Evolutionary conservation across 768 basidiomycete species (phyloP), one percentile per base, ranked within the genome.

Genomic region (Auricularia sp.): DNA sequence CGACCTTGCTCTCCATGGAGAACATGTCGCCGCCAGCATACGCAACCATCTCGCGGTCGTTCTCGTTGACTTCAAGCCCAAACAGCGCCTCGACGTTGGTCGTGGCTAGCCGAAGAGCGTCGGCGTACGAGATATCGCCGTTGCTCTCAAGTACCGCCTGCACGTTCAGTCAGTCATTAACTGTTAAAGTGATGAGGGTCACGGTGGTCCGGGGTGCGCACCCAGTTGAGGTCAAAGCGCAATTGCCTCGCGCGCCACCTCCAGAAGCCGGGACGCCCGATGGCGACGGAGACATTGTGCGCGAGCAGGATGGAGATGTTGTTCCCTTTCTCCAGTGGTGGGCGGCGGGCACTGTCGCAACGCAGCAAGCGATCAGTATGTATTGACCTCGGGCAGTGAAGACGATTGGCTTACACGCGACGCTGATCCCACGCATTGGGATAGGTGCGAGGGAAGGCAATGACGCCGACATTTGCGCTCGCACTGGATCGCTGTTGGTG

Each of bases 191-290:
- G 29, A 29, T 29, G 29, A 29, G 29, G 29, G 29, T 29, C 29
- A 29, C 29, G 23, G 62, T 21, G 12, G 56, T 3, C 6, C 6
- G 11, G 11, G 16, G 16, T 18, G 76, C 84, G 68, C 66, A 87
- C 90, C 93, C 93, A 95, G 53, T 84, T 89, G 36, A 85, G 75
- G 67, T 96, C 92, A 68, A 93, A 90, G 18, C 88, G 83, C 11
- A 87, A 79, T 71, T 88, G 91, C 23, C 90, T 83, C 8, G 88
- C 87, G 33, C 81, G 79, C 87, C 87, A 92, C 63, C 72, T 74
- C 66, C 56, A 59, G 51, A 81, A 81, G 66, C 85, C 84, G 54
- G 79, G 73, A 54, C 60, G 62, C 5, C 64, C 66, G 8, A 66
- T 36, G 2, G 64, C 65, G 12, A 65, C 18, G 8, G 69, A 69